These are phyloP conservation scores for Pseudocercospora pini-densiflorae DNA, from an alignment of 2,329 filamentous ascomycete genomes.

Conservation along the genomic window DNA sequence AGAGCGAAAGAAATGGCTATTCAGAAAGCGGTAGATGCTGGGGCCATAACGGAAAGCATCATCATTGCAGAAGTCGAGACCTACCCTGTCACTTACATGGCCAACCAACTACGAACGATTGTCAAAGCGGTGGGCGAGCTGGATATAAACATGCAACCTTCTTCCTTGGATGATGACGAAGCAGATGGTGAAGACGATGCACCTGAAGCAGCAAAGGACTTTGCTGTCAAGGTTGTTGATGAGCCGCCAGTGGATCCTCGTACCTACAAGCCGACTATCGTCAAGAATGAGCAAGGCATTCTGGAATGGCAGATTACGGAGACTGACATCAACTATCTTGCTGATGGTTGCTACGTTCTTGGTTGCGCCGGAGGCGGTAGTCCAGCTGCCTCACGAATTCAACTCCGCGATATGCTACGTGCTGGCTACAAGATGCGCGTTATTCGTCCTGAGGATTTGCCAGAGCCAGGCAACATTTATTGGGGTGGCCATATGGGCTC, in stretches of 20 bases:
- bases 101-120: constrained; percentile 40
- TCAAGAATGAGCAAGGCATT: constrained; percentile 48
- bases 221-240: constrained; percentile 42
- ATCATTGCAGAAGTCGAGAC: constrained; percentile 54
- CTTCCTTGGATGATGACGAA: constrained; percentile 26
- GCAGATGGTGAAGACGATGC: constrained; percentile 22
- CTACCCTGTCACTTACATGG: constrained; percentile 41
- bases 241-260: constrained; percentile 36
- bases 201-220: constrained; percentile 29
- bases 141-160: constrained; percentile 33
- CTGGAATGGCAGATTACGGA: constrained; percentile 61
- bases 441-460: constrained; percentile 56
- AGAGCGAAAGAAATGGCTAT: constrained; percentile 44
- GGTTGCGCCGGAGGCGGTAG: constrained; percentile 65
- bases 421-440: constrained; percentile 57
- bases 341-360: constrained; percentile 64
- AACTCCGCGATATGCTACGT: constrained; percentile 57
- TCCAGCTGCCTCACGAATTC: constrained; percentile 58
- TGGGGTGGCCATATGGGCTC: constrained; percentile 64
- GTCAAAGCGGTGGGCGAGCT: constrained; percentile 41
- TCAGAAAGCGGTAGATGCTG: constrained; percentile 41
- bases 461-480: constrained; percentile 57
- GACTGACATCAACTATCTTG: constrained; percentile 62
- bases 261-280: constrained; percentile 51
- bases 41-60: constrained; percentile 44